phyloP scores from a whole-genome alignment of 2,329 filamentous ascomycete genomes.

The Fusarium sp. region DNA sequence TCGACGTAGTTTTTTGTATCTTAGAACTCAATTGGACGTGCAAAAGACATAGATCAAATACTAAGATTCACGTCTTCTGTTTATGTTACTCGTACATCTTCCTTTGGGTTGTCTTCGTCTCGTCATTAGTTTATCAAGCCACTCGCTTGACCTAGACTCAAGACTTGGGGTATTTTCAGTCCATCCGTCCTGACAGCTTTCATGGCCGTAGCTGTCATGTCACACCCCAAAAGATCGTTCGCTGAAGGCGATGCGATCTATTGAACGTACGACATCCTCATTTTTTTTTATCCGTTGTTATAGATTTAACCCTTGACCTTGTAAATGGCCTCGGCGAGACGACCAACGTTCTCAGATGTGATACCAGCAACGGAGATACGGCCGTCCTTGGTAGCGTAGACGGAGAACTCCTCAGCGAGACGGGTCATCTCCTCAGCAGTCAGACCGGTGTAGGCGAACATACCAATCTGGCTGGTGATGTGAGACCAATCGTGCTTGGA shows the following conservation, averaged over 20 bases:
- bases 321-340: constrained; percentile 85
- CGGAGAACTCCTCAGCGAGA: constrained; percentile 94
- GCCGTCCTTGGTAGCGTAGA: constrained; percentile 95
- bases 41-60: constrained; percentile 11
- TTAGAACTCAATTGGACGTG: constrained; percentile 5
- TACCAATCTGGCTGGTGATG: constrained; percentile 98
- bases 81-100: constrained; percentile 44
- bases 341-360: constrained; percentile 81
- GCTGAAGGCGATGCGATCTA: not conserved
- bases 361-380: constrained; percentile 89
- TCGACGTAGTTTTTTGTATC: not conserved
- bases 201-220: constrained; percentile 31
- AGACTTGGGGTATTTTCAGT: constrained; percentile 46
- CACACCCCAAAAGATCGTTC: constrained; percentile 26
- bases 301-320: constrained; percentile 77
- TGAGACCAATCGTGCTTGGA: constrained; percentile 99
- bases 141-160: constrained; percentile 26
- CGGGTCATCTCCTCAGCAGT: constrained; percentile 90
- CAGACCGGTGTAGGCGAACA: constrained; percentile 98
- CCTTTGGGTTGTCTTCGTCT: constrained; percentile 39
- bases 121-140: constrained; percentile 32
- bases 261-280: constrained; percentile 3
- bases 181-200: constrained; percentile 34
- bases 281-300: not conserved
- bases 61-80: constrained; percentile 26